Conservation (phyloP, 2,329 filamentous ascomycete genomes). For the Paracorniculantispora psalliotae region DNA sequence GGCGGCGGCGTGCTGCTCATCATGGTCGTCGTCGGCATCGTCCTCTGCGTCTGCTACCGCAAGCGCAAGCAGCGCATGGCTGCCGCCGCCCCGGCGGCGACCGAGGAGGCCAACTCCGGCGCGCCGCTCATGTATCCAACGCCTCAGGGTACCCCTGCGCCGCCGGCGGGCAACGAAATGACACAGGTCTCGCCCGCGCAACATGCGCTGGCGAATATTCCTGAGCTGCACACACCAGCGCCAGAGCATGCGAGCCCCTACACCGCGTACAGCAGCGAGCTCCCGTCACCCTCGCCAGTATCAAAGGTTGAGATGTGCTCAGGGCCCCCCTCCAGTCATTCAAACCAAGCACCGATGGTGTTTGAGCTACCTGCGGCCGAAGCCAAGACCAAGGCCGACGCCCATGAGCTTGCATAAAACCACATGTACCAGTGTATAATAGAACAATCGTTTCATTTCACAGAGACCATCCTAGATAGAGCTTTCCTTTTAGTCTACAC, state of each 20-base stretch:
- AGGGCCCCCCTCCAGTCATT: background rate
- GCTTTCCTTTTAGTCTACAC: conserved; percentile 4
- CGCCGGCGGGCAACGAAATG: background rate
- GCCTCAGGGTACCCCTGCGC: background rate
- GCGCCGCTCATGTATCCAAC: background rate
- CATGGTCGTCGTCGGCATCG: background rate
- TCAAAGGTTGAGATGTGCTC: background rate
- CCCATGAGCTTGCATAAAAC: background rate
- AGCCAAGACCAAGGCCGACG: background rate
- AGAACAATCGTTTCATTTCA: background rate
- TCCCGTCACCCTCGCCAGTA: background rate
- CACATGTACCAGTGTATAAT: background rate
- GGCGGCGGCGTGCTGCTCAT: background rate
- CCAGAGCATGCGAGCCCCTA: background rate
- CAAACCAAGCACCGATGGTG: background rate
- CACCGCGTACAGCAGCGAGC: background rate
- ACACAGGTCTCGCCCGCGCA: background rate
- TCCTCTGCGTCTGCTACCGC: background rate
- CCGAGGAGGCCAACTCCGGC: background rate
- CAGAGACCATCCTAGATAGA: background rate
- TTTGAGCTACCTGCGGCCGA: background rate
- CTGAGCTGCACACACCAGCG: background rate
- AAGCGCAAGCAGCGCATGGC: background rate
- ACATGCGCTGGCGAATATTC: background rate
- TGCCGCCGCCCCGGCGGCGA: background rate